Base-by-base conservation (phyloP, 257 asterid genomes). In the Marsdenia floribunda region DNA sequence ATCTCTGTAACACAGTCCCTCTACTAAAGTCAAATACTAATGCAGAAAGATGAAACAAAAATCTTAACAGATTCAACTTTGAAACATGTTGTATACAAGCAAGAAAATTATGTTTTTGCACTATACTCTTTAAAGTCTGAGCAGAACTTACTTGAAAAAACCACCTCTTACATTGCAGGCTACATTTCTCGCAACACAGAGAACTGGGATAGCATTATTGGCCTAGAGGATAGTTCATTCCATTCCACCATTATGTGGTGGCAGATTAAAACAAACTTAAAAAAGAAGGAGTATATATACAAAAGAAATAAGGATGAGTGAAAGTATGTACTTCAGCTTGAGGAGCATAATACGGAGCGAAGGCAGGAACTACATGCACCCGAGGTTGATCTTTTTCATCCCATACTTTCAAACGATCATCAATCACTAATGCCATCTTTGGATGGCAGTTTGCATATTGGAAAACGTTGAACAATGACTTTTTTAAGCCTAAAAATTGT, bases 91-190 rank as follows among this genome's bases (percentile, higher is more conserved):
- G 33, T 67, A 72, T 37, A 24, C 65, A 37, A 22, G 61, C 75
- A 38, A 75, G 3, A n/a, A 73, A 15, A 50, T 69, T 69, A 35
- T 57, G 29, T 46, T 33, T 10, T 2, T 47, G 38, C 76, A 46
- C 65, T 22, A 63, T 37, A 29, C 49, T 40, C 8, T n/a, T 29
- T 7, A 33, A 65, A 19, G 22, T 33, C 18, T 68, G 50, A 38
- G 75, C 19, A 74, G 67, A 42, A 75, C 97, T 89, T 94, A 94
- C 98, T 94, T 94, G 90, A 92, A 94, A 75, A 89, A 94, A 77
- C 98, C 91, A 75, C 98, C 97, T 81, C 98, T 87, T 73, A 92
- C 95, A 81, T 90, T 92, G 93, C 98, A 94, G 70, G 98, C 98
- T 71, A 94, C 97, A 81, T 94, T 94, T 82, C 98, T 89, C 33